Base-by-base conservation (phyloP, 306 rosid species). In the Trichosanthes truncata region DNA sequence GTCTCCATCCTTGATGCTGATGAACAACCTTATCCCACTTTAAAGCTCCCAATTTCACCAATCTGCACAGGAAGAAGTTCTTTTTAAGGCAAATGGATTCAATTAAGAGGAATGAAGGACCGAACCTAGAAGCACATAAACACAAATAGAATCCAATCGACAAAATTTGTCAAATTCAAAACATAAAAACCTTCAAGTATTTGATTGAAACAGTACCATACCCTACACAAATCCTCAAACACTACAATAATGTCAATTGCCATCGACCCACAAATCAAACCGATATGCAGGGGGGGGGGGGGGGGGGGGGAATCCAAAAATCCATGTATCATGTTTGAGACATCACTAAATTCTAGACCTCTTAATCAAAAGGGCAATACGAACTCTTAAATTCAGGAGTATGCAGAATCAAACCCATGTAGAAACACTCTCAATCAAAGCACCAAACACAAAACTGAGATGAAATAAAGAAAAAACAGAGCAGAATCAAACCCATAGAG, bases 1-100 rank as follows among this genome's bases (percentile, higher is more conserved):
- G 90, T 38, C 90, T 85, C 90, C 90, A 87, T 35, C 83, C 87
- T 83, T 87, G 78, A 53, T 82, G 68, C 65, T 83, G 74, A 62
- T 76, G 72, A 4, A 87, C 90, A 43, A 85, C 80, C 60, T 76
- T 85, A 49, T 49, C 9, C 88, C 88, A 84, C 8, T 81, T 20
- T 51, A 87, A 51, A 76, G 85, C 90, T 81, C 88, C 90, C 86
- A 87, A 43, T 59, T 87, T 85, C 31, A 83, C 80, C 79, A 87
- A 85, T 81, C 90, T 87, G 85, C 73, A 48, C 18, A 72, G 21
- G 14, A n/a, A 65, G 4, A 17, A 7, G 15, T 45, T 62, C 13
- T n/a, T 5, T 17, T 66, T 45, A 26, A 29, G 26, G 17, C 5
- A 17, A 15, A 25, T 29, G 61, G 4, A 38, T 9, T 21, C 21